Percentiles rank a stretch among this genome's conserved stretches.
Evolutionary conservation across 148 eudicot species (phyloP).

Genomic region (Hydrangea macrophylla): DNA sequence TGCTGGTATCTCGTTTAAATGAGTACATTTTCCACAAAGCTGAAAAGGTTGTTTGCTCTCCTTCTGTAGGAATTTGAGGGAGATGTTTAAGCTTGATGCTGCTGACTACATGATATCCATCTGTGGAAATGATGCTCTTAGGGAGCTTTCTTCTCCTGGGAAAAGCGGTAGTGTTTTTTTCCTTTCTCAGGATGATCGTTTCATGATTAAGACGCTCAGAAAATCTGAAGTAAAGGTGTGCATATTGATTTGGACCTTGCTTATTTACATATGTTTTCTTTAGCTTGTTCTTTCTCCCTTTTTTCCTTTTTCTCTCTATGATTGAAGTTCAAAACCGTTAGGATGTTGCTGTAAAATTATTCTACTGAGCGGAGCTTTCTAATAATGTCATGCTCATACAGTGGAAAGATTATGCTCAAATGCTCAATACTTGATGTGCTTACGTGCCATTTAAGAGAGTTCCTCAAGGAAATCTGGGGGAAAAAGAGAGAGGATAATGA

Average conservation of each 20-base stretch:
- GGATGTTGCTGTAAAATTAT: conserved; percentile 3
- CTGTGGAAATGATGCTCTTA: conserved; percentile 92
- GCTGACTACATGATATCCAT: conserved; percentile 99
- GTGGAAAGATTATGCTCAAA: background rate
- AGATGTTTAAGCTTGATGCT: conserved; percentile 96
- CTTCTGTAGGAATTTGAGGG: conserved; percentile 73
- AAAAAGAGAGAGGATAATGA: background rate
- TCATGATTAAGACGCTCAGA: conserved; percentile 95
- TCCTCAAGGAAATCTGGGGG: background rate
- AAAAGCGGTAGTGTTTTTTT: conserved; percentile 98
- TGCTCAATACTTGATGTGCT: no score
- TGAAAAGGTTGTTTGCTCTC: conserved; percentile 3
- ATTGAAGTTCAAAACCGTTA: background rate
- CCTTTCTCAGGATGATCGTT: conserved; percentile 96
- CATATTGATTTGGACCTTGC: conserved; percentile 12
- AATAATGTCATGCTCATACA: background rate
- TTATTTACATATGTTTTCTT: background rate
- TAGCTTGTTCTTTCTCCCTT: background rate
- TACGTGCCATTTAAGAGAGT: no score
- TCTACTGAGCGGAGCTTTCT: background rate
- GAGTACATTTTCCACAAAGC: conserved; percentile 6
- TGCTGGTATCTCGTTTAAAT: background rate
- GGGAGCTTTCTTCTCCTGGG: conserved; percentile 97
- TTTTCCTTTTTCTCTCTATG: background rate
- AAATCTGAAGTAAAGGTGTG: conserved; percentile 94